Conservation (phyloP, 2,329 filamentous ascomycete genomes). For the Ophiostoma sp. region DNA sequence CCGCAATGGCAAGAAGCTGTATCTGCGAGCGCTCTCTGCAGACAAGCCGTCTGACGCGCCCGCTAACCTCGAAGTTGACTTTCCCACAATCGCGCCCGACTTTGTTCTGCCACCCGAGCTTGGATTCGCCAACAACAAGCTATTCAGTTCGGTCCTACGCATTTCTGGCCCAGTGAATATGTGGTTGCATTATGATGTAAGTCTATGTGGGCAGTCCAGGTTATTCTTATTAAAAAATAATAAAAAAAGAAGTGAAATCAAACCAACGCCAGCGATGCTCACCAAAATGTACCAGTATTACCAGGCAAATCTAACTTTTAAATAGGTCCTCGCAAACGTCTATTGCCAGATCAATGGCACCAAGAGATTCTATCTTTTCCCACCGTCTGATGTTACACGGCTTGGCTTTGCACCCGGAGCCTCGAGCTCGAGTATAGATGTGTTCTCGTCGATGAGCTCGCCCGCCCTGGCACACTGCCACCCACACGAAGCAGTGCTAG, state of each 20-base stretch:
- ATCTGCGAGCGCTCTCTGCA: constrained; percentile 71
- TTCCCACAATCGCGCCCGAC: constrained; percentile 61
- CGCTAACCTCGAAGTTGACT: constrained; percentile 66
- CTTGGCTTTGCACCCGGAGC: constrained; percentile 69
- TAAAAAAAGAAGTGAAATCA: neutral
- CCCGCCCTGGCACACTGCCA: constrained; percentile 45
- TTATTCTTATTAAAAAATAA: too few relatives aligned
- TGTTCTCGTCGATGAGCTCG: constrained; percentile 51
- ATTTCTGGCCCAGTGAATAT: constrained; percentile 76
- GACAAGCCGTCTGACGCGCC: constrained; percentile 63
- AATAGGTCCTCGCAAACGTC: constrained; percentile 76
- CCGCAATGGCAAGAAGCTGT: constrained; percentile 57
- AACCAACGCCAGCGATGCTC: neutral
- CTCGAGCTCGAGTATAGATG: constrained; percentile 72
- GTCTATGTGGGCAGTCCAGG: constrained; percentile 27
- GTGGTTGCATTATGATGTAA: constrained; percentile 85
- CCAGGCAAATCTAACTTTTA: neutral
- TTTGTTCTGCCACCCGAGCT: constrained; percentile 64
- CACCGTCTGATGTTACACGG: constrained; percentile 65
- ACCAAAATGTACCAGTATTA: neutral
- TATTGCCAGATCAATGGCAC: constrained; percentile 72
- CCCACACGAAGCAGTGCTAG: constrained; percentile 61
- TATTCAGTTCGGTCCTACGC: constrained; percentile 73
- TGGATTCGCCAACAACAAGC: constrained; percentile 51
- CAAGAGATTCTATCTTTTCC: constrained; percentile 72